Evolutionary conservation across 805 yeast species (phyloP), one percentile per base, ranked within the genome.

Genomic region (Cyberlindnera galapagoensis): DNA sequence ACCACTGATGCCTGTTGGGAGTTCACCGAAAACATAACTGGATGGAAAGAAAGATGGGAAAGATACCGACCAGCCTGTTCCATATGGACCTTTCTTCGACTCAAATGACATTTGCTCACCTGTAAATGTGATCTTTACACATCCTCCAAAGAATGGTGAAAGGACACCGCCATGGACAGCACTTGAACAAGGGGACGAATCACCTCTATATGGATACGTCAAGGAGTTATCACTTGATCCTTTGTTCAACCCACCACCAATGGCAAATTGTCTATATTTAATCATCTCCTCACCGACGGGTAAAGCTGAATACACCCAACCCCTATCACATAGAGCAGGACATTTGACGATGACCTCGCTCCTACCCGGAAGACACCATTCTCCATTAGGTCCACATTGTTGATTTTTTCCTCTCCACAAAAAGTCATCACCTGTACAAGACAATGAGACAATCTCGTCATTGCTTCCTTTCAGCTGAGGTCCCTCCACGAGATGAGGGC

Each of bases 101-200:
- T 61, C 60, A 46, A 82, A 87, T 1, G 44, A 35, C 3, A 54
- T 51, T 28, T 68, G 69, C 3, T 71, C 59, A 6, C 90, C 86
- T 7, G 57, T 49, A 53, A 74, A 78, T 2, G 74, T 59, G 12
- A 82, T 43, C 31, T 69, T 63, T 1, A 83, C 87, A 52, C 90
- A 80, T 0, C 95, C 96, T 3, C 97, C 97, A 36, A 60, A 62
- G 18, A 66, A 49, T 10, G 90, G 79, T 0, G 92, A 79, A 1
- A 87, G 60, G 0, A 78, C 55, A 2, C 96, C 96, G 3, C 88
- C 76, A 56, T 88, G 96, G 4, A 83, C 73, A 0, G 92, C 97
- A 3, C 96, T 81, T 0, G 87, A 90, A 54, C 97, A 88, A 0
- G 90, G 79, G 46, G 66, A 87, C 1, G 95, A 84, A 57, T 88